Conservation (phyloP, 106 monocot genomes). For the Xerophyta viscosa region DNA sequence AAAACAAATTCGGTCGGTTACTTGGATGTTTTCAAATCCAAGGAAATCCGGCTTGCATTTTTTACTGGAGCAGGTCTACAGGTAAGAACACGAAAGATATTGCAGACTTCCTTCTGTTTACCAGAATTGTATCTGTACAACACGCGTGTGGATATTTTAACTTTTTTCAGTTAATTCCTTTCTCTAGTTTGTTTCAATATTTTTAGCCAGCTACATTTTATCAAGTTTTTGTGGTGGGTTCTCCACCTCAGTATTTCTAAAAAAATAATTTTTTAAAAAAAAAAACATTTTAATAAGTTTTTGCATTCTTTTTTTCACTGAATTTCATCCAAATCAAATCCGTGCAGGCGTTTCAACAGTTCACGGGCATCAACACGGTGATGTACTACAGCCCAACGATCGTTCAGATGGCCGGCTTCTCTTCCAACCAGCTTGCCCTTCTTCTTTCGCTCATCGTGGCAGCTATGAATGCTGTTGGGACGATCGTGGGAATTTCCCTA, state of each 20-base stretch:
- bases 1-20: constrained; percentile 22
- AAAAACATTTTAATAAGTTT: too few relatives aligned
- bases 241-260: too few relatives aligned
- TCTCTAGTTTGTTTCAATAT: too few relatives aligned
- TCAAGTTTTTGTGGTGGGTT: too few relatives aligned
- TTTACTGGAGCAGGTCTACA: constrained; percentile 75
- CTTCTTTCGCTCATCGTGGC: constrained; percentile 82
- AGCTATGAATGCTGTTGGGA: constrained; percentile 71
- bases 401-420: constrained; percentile 97
- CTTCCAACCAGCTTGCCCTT: constrained; percentile 82
- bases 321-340: not conserved
- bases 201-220: too few relatives aligned
- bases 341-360: constrained; percentile 91
- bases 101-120: too few relatives aligned
- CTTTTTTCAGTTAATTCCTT: too few relatives aligned
- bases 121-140: too few relatives aligned
- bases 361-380: constrained; percentile 96
- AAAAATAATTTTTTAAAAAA: too few relatives aligned
- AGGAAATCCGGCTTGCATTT: constrained; percentile 72
- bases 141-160: too few relatives aligned
- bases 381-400: constrained; percentile 99
- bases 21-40: constrained; percentile 56
- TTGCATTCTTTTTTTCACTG: too few relatives aligned
- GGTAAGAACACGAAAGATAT: constrained; percentile 21
- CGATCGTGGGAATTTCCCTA: constrained; percentile 67